A percentile compares a stretch with the other conserved stretches of the same genome.
Evolutionary conservation across 225 moss, liverwort and hornwort species (phyloP).

Genomic region (Polytrichum commune): DNA sequence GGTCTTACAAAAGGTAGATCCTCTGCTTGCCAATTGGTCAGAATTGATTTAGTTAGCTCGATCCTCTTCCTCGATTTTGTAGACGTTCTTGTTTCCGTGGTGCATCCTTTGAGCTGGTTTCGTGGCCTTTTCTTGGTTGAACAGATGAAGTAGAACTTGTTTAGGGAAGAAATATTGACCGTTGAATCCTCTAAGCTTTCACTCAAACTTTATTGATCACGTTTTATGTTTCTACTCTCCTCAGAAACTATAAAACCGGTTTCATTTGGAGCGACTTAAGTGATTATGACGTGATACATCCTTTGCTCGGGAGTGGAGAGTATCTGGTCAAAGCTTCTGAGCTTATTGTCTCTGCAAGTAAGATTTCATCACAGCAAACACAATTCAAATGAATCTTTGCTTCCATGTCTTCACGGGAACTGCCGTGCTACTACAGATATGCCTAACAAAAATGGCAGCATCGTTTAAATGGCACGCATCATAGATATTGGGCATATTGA

Average conservation of each 20-base stretch:
- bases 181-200: no score
- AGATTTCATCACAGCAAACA: slow-evolving; percentile 3
- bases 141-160: neutral
- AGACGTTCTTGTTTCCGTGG: no score
- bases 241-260: slow-evolving; percentile 73
- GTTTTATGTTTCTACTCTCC: neutral
- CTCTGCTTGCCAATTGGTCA: neutral
- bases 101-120: neutral
- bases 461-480: no score
- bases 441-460: no score
- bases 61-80: no score
- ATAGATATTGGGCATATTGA: no score
- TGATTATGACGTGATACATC: slow-evolving; percentile 74
- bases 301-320: slow-evolving; percentile 67
- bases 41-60: no score
- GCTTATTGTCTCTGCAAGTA: slow-evolving; percentile 59
- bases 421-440: no score
- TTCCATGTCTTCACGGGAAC: no score
- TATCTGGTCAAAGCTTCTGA: slow-evolving; percentile 75
- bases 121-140: neutral
- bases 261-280: slow-evolving; percentile 87
- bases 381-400: no score
- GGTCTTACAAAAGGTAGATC: slow-evolving; percentile 66
- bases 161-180: neutral
- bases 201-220: no score